phyloP scores from a whole-genome alignment of 2,329 filamentous ascomycete genomes.

The Neurospora sp. region DNA sequence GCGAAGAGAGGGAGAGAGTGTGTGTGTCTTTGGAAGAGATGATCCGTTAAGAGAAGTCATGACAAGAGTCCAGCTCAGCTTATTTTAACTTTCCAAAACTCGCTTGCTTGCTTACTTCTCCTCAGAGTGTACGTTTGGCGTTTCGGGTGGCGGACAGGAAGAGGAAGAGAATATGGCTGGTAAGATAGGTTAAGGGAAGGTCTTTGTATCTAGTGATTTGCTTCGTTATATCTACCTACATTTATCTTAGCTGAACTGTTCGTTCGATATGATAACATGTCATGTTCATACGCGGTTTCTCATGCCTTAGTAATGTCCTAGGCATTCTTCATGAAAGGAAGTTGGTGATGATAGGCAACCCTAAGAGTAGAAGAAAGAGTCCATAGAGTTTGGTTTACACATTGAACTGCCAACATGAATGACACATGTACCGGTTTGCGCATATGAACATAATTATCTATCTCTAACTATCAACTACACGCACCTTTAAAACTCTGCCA shows the following conservation, averaged over 20 bases:
- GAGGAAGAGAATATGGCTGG: not conserved
- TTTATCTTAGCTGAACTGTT: not conserved
- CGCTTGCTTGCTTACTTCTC: not conserved
- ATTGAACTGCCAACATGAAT: no score
- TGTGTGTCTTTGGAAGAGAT: not conserved
- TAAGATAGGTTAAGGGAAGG: not conserved
- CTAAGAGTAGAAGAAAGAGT: no score
- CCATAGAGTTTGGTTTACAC: no score
- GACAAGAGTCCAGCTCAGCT: not conserved
- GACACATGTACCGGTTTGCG: no score
- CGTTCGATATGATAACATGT: not conserved
- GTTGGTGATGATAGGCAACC: no score
- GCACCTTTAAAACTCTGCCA: no score
- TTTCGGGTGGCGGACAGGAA: not conserved
- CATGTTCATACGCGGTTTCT: not conserved
- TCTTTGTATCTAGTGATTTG: not conserved
- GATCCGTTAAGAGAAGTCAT: not conserved
- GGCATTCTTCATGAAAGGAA: no score
- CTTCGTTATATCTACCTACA: not conserved
- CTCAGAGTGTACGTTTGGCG: not conserved
- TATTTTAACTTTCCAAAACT: not conserved
- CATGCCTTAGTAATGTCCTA: no score
- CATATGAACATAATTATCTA: no score
- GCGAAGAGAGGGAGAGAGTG: not conserved
- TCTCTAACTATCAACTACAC: no score